Evolutionary conservation across 2,329 filamentous ascomycete genomes (phyloP).

Genomic region (Monilinia fructigena): DNA sequence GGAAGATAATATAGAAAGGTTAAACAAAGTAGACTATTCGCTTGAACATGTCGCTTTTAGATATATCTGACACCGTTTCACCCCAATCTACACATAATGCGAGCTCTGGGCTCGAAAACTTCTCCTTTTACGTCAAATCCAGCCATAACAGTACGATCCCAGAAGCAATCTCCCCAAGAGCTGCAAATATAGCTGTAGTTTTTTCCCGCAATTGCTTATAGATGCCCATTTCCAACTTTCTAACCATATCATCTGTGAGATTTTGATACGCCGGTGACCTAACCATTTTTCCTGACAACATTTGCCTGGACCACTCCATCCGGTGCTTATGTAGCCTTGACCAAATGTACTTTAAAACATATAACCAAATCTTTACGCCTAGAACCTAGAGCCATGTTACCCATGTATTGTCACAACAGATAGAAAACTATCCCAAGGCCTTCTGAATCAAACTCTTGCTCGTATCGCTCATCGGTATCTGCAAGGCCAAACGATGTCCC

Average conservation of each 20-base stretch:
- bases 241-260: neutral
- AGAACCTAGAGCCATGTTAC: neutral
- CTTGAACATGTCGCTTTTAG: neutral
- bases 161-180: neutral
- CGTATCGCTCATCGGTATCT: slow-evolving; percentile 62
- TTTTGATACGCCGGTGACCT: neutral
- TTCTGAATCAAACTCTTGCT: slow-evolving; percentile 61
- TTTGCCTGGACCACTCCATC: neutral
- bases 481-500: slow-evolving; percentile 63
- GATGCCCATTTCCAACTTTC: neutral
- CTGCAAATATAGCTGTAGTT: neutral
- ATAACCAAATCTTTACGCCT: neutral
- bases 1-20: neutral
- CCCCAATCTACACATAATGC: neutral
- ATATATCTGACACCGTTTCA: neutral
- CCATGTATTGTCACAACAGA: slow-evolving; percentile 17
- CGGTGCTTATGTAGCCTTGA: neutral
- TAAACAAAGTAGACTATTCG: neutral
- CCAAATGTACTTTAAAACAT: neutral
- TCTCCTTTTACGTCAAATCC: neutral
- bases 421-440: slow-evolving; percentile 50
- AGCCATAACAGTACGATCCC: neutral
- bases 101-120: neutral
- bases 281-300: neutral
- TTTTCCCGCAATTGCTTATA: neutral